A percentile compares a stretch with the other conserved stretches of the same genome.
Conservation (phyloP, 2,329 filamentous ascomycete species). For the Neopestalotiopsis rosae region DNA sequence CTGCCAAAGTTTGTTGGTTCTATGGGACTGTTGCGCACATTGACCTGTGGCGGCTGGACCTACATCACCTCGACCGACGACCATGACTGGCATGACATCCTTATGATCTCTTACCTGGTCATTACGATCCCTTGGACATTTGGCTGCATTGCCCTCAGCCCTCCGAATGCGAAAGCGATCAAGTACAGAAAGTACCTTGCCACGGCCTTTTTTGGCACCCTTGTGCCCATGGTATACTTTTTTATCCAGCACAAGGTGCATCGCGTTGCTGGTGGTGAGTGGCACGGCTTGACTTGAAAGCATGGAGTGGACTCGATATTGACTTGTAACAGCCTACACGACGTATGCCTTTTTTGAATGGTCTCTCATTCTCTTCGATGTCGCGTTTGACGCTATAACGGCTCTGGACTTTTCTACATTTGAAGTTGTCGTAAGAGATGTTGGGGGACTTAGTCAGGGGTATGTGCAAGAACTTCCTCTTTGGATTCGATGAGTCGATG, state of each 20-base stretch:
- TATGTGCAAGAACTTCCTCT: slow-evolving; percentile 96
- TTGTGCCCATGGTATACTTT: slow-evolving; percentile 91
- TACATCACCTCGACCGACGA: slow-evolving; percentile 98
- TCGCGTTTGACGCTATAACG: slow-evolving; percentile 95
- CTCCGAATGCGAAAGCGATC: slow-evolving; percentile 80
- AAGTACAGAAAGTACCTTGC: slow-evolving; percentile 89
- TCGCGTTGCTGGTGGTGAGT: slow-evolving; percentile 86
- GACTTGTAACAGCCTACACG: slow-evolving; percentile 77
- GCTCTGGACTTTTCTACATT: slow-evolving; percentile 89
- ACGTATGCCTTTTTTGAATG: slow-evolving; percentile 98
- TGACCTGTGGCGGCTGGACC: slow-evolving; percentile 97
- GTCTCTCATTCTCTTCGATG: slow-evolving; percentile 92
- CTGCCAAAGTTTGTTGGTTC: slow-evolving; percentile 83
- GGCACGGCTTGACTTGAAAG: neutral
- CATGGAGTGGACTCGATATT: slow-evolving; percentile 15
- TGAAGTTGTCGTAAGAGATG: slow-evolving; percentile 86
- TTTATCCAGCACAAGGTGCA: slow-evolving; percentile 99
- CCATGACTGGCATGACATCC: slow-evolving; percentile 98
- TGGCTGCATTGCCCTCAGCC: slow-evolving; percentile 87
- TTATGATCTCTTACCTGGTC: slow-evolving; percentile 98
- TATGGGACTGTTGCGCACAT: slow-evolving; percentile 83
- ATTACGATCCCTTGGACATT: slow-evolving; percentile 94
- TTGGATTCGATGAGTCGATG: slow-evolving; percentile 58
- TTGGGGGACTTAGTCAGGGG: slow-evolving; percentile 93
- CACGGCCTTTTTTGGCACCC: slow-evolving; percentile 84